Evolutionary conservation across 768 basidiomycete species (phyloP), one percentile per base, ranked within the genome.

Genomic region (Sporobolomyces roseus): DNA sequence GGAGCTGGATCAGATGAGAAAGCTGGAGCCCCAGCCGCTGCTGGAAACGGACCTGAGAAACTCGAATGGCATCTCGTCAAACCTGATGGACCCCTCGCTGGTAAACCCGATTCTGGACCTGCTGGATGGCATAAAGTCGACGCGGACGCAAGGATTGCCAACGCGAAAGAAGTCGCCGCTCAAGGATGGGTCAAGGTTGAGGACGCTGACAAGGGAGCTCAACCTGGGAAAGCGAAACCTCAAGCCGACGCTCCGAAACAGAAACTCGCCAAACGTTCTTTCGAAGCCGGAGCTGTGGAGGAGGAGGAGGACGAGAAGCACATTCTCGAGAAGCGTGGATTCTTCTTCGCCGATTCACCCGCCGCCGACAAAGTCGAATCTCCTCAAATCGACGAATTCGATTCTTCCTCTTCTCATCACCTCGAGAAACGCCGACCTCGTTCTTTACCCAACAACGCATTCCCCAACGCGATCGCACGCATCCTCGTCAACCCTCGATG

Each of bases 401-500:
- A n/a, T n/a, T n/a, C n/a, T n/a, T n/a, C 10, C 27, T 30, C 45
- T 10, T 41, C 38, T 41, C 38, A 41, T 41, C 76, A 70, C 33
- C 70, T 56, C 78, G 78, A 72, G 75, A 78, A 78, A 59, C 79
- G n/a, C 66, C 78, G 53, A 76, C 79, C 33, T 74, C 79, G 25
- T 77, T 80, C 78, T 70, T 79, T 92, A 54, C 93, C 93, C 13
- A 98, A 96, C 78, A 87, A 87, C 23, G 87, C 87, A 13, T 96
- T 93, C 79, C 81, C 85, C 12, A 41, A 70, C 55, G 79, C 78
- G 25, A 88, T 93, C 7, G 94, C 93, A 6, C 83, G 93, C 61
- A 96, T 99, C 74, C 78, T 99, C 72, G 88, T 99, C 63, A 98
- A 98, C 76, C 94, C 94, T 7, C 85, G 93, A 21, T 98, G 93